Conservation (phyloP, 2,329 filamentous ascomycete genomes). For the Fusarium sterilihyphosum region DNA sequence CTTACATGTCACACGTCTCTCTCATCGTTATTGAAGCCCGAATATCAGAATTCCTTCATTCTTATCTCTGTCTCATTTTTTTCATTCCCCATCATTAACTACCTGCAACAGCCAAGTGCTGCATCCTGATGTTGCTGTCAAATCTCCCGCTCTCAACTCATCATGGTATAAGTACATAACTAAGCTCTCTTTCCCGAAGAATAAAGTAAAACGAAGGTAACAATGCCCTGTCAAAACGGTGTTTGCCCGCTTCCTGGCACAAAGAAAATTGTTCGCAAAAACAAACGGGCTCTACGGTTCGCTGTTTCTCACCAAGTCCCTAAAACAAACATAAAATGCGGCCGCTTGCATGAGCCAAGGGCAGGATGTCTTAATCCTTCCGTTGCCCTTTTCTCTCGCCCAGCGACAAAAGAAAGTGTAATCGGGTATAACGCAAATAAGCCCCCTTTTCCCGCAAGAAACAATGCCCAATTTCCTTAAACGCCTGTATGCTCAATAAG, state of each 20-base stretch:
- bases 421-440: conserved; percentile 48
- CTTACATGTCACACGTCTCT: neutral
- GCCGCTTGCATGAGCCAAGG: conserved; percentile 27
- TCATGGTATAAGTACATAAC: conserved; percentile 35
- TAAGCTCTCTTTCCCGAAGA: conserved; percentile 9
- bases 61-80: conserved; percentile 22
- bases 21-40: neutral
- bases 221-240: conserved; percentile 15
- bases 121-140: neutral
- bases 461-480: conserved; percentile 23
- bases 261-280: conserved; percentile 31
- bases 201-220: conserved; percentile 17
- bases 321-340: conserved; percentile 31
- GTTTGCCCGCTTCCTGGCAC: conserved; percentile 18
- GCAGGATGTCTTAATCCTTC: conserved; percentile 24
- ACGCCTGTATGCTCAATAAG: conserved; percentile 31
- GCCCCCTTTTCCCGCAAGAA: conserved; percentile 29
- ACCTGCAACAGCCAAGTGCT: conserved; percentile 1
- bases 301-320: conserved; percentile 24
- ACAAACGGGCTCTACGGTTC: conserved; percentile 27
- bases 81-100: conserved; percentile 33
- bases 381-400: conserved; percentile 29
- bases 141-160: conserved; percentile 6
- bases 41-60: conserved; percentile 14
- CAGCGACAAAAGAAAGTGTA: conserved; percentile 41